A percentile compares a stretch with the other conserved stretches of the same genome.
phyloP scores from a whole-genome alignment of 306 rosid genomes.

The Gynostemma pentaphyllum region DNA sequence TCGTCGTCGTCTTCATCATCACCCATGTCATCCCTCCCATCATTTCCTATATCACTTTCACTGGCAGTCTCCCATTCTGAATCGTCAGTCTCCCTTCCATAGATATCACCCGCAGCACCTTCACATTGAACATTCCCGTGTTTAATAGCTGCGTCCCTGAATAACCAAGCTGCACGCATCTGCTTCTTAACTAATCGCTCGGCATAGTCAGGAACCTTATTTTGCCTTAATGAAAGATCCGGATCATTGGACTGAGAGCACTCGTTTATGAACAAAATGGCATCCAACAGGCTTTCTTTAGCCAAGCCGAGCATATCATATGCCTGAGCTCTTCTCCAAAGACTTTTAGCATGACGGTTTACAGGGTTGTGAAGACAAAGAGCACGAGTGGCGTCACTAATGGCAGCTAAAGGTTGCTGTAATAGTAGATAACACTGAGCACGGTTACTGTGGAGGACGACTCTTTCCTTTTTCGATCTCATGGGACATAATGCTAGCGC shows the following conservation, averaged over 20 bases:
- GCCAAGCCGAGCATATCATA: slow-evolving; percentile 95
- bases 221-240: slow-evolving; percentile 76
- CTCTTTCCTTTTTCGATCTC: slow-evolving; percentile 95
- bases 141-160: slow-evolving; percentile 89
- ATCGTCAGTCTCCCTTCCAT: slow-evolving; percentile 80
- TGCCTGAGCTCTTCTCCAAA: slow-evolving; percentile 99
- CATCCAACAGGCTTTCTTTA: slow-evolving; percentile 89
- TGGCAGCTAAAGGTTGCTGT: slow-evolving; percentile 92
- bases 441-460: slow-evolving; percentile 88
- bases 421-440: slow-evolving; percentile 89
- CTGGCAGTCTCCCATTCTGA: slow-evolving; percentile 99
- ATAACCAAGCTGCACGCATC: slow-evolving; percentile 98
- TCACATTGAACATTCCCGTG: slow-evolving; percentile 83
- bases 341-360: slow-evolving; percentile 96
- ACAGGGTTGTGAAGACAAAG: slow-evolving; percentile 92
- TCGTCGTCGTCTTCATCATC: slow-evolving; percentile 51
- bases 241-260: slow-evolving; percentile 97
- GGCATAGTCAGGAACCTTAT: slow-evolving; percentile 95
- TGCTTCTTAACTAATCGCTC: slow-evolving; percentile 93
- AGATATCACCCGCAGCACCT: slow-evolving; percentile 76
- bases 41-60: slow-evolving; percentile 93
- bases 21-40: slow-evolving; percentile 72
- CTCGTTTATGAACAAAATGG: slow-evolving; percentile 91
- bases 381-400: slow-evolving; percentile 92
- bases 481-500: slow-evolving; percentile 91